Base-by-base conservation (phyloP, 805 yeast species). In the Wickerhamiella occidentalis region DNA sequence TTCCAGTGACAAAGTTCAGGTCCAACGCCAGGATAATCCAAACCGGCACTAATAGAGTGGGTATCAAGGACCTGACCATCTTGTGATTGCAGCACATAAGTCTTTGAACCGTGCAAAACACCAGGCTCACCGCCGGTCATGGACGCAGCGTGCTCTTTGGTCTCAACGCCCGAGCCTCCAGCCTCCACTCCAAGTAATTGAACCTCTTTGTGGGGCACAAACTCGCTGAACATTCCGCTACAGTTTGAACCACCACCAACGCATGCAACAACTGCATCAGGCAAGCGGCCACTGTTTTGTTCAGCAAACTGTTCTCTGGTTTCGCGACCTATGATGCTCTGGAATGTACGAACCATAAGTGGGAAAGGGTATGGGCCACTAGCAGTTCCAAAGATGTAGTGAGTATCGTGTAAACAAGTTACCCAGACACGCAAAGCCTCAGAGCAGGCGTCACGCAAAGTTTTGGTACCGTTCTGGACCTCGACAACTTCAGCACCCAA, bases 361-460 rank as follows among this genome's bases (percentile, higher is more conserved):
- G 99, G 99, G 72, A 87, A 92, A 45, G 99, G 99, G 67, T 92
- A 97, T 36, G 99, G 99, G 35, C 99, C 99, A 63, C 92, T 90
- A 41, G 97, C 98, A 2, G 96, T 86, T 47, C 99, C 99, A 47
- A 92, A 95, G 55, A 90, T 82, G 65, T 90, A 92, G 68, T 92
- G 96, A 6, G 98, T 92, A 35, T 84, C 71, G 56, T 79, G 72
- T 55, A 92, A 72, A 59, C 88, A 76, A 3, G 95, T 78, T 44
- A 90, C 96, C 99, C 99, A 92, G 66, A 67, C 78, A 65, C 98
- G 76, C 72, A 92, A 82, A 12, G 98, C 97, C 69, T 92, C 99
- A 19, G 94, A 82, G 49, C 96, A 90, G 33, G 98, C 98, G 66
- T 92, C 99, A 69, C 99, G 81, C 65, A 92, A 75, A 29, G 99